Evolutionary conservation across 176 grass and related monocot genomes (phyloP).

Genomic region (Paspalum vaginatum): DNA sequence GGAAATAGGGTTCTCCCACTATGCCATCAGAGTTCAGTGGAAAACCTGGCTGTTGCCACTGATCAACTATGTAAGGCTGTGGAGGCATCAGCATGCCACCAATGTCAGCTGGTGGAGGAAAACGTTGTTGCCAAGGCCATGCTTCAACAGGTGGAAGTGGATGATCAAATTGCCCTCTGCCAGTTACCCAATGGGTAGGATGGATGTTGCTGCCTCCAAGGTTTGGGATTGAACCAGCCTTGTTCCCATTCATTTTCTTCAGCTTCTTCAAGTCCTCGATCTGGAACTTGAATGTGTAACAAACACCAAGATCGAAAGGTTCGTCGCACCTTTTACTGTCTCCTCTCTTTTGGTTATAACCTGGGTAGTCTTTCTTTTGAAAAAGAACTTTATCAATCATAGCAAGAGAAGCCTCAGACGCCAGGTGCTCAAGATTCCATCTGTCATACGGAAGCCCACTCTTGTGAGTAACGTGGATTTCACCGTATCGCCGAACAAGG

Average conservation of each 20-base stretch:
- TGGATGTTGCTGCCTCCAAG: conserved; percentile 3
- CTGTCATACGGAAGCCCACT: conserved; percentile 2
- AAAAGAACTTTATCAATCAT: conserved; percentile 42
- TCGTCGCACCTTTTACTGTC: conserved; percentile 30
- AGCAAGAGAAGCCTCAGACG: conserved; percentile 38
- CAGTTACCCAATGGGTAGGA: conserved; percentile 4
- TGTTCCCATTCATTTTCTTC: conserved; percentile 18
- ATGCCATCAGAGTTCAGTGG: conserved; percentile 7
- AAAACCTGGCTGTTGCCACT: conserved; percentile 25
- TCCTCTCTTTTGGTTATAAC: conserved; percentile 67
- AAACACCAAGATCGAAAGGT: conserved; percentile 34
- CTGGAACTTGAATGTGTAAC: conserved; percentile 47
- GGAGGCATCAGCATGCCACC: background rate
- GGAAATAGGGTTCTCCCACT: background rate
- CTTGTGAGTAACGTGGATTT: conserved; percentile 66
- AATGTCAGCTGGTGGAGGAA: conserved; percentile 1
- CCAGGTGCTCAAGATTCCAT: conserved; percentile 56
- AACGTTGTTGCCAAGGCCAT: background rate
- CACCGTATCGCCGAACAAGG: conserved; percentile 49
- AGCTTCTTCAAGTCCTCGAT: conserved; percentile 25
- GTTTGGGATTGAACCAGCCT: background rate
- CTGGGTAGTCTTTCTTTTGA: conserved; percentile 47
- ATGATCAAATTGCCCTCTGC: background rate
- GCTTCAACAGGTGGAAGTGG: background rate
- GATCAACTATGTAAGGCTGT: background rate